Base-by-base conservation (phyloP, 352 stramenopile species). In the Blastocystis sp. region DNA sequence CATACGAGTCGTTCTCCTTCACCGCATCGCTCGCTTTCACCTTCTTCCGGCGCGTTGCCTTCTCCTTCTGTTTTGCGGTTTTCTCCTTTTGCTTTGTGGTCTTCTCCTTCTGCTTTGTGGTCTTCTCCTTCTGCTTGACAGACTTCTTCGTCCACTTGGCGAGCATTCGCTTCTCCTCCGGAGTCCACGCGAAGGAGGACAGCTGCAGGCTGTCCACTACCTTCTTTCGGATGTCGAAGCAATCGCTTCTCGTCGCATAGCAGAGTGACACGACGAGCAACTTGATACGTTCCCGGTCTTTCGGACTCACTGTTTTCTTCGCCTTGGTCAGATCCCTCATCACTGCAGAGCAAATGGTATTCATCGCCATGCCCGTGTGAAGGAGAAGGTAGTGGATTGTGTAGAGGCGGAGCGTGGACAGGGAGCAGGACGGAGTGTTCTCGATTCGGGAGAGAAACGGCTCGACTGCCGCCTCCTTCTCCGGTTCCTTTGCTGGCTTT, bases 321-420 rank as follows among this genome's bases (percentile, higher is more conserved):
- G 21, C 28, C 3, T 19, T 66, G 9, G 17, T 19, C 38, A 81
- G 28, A 4, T 45, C 64, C 21, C 42, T 17, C 0, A 38, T 24
- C 19, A 81, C 40, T 45, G 38, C 14, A 34, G 9, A 34, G 21
- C 48, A 28, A 40, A 40, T 28, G 6, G 42, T 54, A 6, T 28
- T 24, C 43, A 81, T 28, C n/a, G 71, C 64, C 28, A 48, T 45
- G 11, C 45, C 19, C 7, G 68, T 28, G 61, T 84, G 48, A 9
- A 84, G 57, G 54, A 84, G 54, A 3, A 84, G 52, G 3, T 62
- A 57, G 48, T 84, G 74, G n/a, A 84, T 52, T 17, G 14, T 42
- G n/a, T 84, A 28, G 17, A 24, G 68, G 52, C 40, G 19, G 3
- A 84, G n/a, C 10, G 64, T 68, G 11, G 3, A 1, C 9, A 43